Base-by-base conservation (phyloP, 164 flowering plant genomes). In the Annona cherimola region DNA sequence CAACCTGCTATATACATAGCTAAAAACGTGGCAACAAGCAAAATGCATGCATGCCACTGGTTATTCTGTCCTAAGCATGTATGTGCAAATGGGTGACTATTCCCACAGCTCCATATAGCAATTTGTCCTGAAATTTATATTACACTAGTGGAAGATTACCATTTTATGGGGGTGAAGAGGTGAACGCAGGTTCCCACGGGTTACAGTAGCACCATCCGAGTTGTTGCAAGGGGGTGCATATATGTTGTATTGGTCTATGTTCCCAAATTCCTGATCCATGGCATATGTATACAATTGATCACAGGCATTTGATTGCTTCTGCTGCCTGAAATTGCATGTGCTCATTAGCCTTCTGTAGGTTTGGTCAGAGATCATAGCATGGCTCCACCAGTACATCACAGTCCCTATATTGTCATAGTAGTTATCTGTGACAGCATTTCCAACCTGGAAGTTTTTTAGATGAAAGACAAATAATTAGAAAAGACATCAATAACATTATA, bases 381-480 rank as follows among this genome's bases (percentile, higher is more conserved):
- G 96, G 84, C 90, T 92, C 96, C 97, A 92, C 96, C 96, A 90
- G 70, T 89, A 92, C 6, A 86, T 84, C 81, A 90, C 92, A 1
- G 94, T 90, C 60, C 96, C 98, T 0, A 92, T 77, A 77, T 90
- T 92, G 84, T 92, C 96, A 63, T 90, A 87, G 81, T 92, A 87
- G 70, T 81, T 87, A 82, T 92, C 98, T 41, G 94, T 90, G 50
- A 90, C 97, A 4, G 97, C 94, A 76, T 92, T 92, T 0, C 98
- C 96, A 12, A 92, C 92, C 95, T 92, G 62, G 35, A 63, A 61
- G 42, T 16, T 16, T 9, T 50, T 50, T 26, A 0, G 35, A 50
- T 50, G 14, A 50, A 12, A 50, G 9, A 8, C 9, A 50, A 9
- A 2, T 50, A 50, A 50, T 50, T 50, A 50, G 14, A 50, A 50